Base-by-base conservation (phyloP, 2,329 filamentous ascomycete genomes). In the Ilyonectria mors-panacis region DNA sequence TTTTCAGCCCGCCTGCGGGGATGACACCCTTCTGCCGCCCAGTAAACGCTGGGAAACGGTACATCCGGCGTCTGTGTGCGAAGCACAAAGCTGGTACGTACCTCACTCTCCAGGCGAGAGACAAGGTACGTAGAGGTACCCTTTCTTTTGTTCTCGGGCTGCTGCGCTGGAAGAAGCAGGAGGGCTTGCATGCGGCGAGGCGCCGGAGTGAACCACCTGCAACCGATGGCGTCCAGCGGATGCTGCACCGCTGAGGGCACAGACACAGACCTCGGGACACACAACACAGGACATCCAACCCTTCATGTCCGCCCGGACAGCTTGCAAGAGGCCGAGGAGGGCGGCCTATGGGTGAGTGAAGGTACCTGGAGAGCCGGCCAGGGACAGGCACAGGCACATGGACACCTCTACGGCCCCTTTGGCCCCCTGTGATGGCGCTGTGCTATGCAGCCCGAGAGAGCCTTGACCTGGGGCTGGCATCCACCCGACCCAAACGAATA, bases 1-100 rank as follows among this genome's bases (percentile, higher is more conserved):
- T 55, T 62, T 62, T 48, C 51, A 62, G 59, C 50, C 48, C 51
- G 51, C 28, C 51, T 62, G 42, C 42, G 59, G 59, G 51, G 59
- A 56, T 56, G 26, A 28, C n/a, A 21, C 9, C 58, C 35, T 26
- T 60, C 51, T 60, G 58, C 58, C 58, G 42, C 59, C 59, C 42
- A 39, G 17, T 62, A 37, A 26, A 48, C 35, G 59, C 50, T 39
- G 55, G 51, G 33, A 63, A 55, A 33, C 23, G 23, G 42, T 33
- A 56, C 30, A 50, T 50, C 39, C 51, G 51, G 23, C 45, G 45
- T 28, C 12, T 47, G 44, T 15, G 8, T 9, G 15, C 26, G 30
- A 26, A 50, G 47, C 23, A 17, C 37, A 13, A 17, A 39, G 23
- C 23, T 26, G 23, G 23, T 26, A 39, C n/a, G 42, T 5, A 30